phyloP scores from a whole-genome alignment of 2,329 filamentous ascomycete species.

The Cryphonectria japonica region DNA sequence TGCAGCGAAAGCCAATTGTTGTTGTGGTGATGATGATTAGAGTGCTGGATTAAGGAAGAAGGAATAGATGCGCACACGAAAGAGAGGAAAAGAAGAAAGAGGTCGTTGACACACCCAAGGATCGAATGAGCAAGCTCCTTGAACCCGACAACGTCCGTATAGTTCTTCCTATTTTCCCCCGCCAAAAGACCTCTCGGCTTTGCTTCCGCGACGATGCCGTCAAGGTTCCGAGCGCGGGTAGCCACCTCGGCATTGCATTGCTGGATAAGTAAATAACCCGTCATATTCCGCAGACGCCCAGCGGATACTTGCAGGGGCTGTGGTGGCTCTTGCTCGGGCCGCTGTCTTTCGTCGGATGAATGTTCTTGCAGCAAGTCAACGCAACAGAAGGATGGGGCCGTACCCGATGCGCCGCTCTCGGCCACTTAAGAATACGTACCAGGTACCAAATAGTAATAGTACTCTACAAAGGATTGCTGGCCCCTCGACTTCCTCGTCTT shows the following conservation, averaged over 20 bases:
- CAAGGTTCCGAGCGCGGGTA: conserved; percentile 17
- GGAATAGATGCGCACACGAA: background rate
- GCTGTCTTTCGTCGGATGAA: conserved; percentile 22
- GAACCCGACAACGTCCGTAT: conserved; percentile 12
- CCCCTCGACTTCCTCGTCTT: too few species aligned
- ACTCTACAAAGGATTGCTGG: too few species aligned
- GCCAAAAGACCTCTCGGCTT: background rate
- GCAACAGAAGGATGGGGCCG: background rate
- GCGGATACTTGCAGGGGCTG: background rate
- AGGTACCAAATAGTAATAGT: too few species aligned
- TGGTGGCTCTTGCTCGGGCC: background rate
- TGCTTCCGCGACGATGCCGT: conserved; percentile 10
- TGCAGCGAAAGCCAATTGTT: background rate
- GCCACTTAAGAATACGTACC: background rate
- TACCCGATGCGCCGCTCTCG: background rate
- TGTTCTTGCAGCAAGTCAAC: conserved; percentile 17
- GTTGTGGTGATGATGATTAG: background rate
- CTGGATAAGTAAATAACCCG: conserved; percentile 26
- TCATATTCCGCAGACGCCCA: conserved; percentile 16
- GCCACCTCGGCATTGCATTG: conserved; percentile 21
- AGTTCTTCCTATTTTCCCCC: conserved; percentile 9
- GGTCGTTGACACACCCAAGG: background rate
- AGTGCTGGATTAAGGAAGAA: background rate
- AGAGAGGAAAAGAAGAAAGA: background rate
- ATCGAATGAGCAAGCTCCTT: background rate